These are phyloP conservation scores for Aureobasidium sp. DNA, from an alignment of 2,329 filamentous ascomycete genomes.

Conservation along the genomic window DNA sequence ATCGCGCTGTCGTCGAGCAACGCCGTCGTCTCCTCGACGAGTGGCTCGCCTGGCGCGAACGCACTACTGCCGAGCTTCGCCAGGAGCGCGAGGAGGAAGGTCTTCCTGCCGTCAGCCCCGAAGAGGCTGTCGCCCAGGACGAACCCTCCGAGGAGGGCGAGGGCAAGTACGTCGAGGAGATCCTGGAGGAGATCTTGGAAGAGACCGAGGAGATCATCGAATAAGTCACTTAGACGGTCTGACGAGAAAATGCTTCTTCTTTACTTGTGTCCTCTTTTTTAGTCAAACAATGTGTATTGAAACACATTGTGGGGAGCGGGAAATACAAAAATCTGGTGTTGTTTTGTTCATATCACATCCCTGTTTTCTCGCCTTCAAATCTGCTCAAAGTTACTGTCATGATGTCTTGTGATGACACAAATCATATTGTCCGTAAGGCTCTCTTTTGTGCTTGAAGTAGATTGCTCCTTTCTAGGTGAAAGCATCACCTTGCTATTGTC, in stretches of 20 bases:
- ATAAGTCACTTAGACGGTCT: background rate
- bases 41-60: slow-evolving; percentile 78
- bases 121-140: slow-evolving; percentile 51
- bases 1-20: slow-evolving; percentile 86
- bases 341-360: slow-evolving; percentile 2
- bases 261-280: background rate
- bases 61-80: slow-evolving; percentile 61
- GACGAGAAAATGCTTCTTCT: slow-evolving; percentile 1
- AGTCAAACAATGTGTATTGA: background rate
- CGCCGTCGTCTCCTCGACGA: slow-evolving; percentile 76
- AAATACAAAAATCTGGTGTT: background rate
- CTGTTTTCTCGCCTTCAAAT: background rate
- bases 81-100: slow-evolving; percentile 65
- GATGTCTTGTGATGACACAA: background rate
- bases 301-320: background rate
- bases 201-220: slow-evolving; percentile 73
- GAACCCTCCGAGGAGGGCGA: slow-evolving; percentile 41
- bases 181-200: slow-evolving; percentile 84
- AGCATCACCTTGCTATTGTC: background rate
- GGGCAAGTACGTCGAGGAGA: slow-evolving; percentile 57
- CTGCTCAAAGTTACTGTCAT: too few species aligned
- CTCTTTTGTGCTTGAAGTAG: background rate
- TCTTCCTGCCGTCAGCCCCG: slow-evolving; percentile 58
- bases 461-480: background rate
- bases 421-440: background rate